Evolutionary conservation across 1,284 basidiomycete genomes (phyloP), one percentile per base, ranked within the genome.

Genomic region (Chondrostereum purpureum): DNA sequence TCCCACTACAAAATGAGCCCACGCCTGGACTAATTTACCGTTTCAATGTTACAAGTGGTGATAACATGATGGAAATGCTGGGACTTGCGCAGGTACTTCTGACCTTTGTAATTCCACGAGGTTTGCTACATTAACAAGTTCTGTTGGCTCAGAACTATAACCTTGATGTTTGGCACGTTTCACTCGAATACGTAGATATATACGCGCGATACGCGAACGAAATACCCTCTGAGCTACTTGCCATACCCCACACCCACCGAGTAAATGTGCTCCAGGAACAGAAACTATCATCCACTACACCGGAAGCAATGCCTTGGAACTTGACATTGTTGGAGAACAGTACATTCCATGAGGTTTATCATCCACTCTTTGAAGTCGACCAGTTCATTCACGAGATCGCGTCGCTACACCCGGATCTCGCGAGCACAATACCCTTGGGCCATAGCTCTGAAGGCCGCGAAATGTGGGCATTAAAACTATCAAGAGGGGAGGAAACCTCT

Each of bases 371-470:
- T 35, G 79, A 80, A 51, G 68, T 80, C 12, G 63, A 78, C 21
- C 51, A 52, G 2, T 83, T 82, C 58, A 58, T 80, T n/a, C 49
- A 60, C 36, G 63, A 73, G n/a, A 51, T 83, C 10, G 66, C 64
- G 0, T 54, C 47, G 2, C 46, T 66, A 14, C 60, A 72, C 47
- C 75, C 79, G 0, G 61, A 71, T 18, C 55, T 61, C 5, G 67
- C 73, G 18, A 51, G 55, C 8, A 45, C 80, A 13, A 55, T 66
- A 3, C 61, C 62, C 13, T 55, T 83, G 3, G 80, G 80, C 0
- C 73, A 75, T 48, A 75, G 67, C 39, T 72, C 68, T 3, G 65
- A 77, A 54, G 77, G 73, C 2, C 61, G 78, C 43, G 78, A 79
- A 56, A 75, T 81, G 68, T 50, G 66, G 38, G 77, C 68, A 1